phyloP scores from a whole-genome alignment of 202 grass and related monocot genomes.

The Tripidium arundinaceum region DNA sequence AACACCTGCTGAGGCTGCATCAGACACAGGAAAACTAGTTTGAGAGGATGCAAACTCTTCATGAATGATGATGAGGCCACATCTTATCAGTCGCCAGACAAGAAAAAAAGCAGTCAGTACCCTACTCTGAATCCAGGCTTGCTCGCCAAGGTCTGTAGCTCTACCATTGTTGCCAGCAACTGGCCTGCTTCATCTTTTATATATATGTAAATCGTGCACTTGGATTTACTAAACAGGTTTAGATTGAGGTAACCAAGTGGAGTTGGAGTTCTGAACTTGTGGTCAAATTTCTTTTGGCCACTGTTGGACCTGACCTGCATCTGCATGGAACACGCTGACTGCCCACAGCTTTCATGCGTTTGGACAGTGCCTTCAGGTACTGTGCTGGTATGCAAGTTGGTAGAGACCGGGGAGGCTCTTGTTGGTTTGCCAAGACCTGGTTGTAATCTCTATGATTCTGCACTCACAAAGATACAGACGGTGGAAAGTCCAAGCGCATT shows the following conservation, averaged over 20 bases:
- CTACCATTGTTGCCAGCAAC: not conserved
- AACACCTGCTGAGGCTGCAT: not conserved
- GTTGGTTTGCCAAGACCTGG: not conserved
- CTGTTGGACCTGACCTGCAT: not conserved
- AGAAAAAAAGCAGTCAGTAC: not conserved
- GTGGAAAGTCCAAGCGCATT: not conserved
- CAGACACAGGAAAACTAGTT: too few species aligned
- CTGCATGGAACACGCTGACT: not conserved
- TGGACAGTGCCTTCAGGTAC: not conserved
- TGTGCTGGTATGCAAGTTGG: not conserved
- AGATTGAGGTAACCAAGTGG: not conserved
- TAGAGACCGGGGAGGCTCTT: not conserved
- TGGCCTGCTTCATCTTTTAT: not conserved
- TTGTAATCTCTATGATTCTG: not conserved
- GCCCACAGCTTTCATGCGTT: not conserved
- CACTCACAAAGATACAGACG: not conserved
- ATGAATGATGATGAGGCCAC: not conserved
- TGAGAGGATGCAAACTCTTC: not conserved
- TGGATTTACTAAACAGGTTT: not conserved
- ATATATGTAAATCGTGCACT: not conserved
- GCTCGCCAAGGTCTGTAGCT: not conserved
- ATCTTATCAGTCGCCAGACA: not conserved
- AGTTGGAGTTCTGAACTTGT: not conserved
- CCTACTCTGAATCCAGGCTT: not conserved
- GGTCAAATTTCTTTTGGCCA: not conserved